phyloP scores from a whole-genome alignment of 129 eudicot genomes.

The Arctium minus region DNA sequence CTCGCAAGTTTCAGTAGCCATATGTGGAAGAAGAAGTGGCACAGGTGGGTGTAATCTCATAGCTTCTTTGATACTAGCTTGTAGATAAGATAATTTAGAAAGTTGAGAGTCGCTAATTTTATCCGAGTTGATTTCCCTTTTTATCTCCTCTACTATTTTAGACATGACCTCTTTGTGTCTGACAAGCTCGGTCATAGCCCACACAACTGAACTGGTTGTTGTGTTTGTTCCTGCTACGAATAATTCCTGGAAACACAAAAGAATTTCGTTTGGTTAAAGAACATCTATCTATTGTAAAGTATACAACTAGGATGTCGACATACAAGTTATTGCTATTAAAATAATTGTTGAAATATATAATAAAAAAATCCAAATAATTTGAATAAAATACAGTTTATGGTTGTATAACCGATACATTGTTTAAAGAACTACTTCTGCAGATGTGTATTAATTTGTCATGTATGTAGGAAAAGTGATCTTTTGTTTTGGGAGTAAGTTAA shows the following conservation, averaged over 20 bases:
- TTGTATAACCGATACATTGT: background rate
- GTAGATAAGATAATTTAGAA: slow-evolving; percentile 4
- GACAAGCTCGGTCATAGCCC: slow-evolving; percentile 20
- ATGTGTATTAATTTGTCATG: too few species aligned
- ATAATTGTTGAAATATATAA: background rate
- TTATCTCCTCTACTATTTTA: slow-evolving; percentile 7
- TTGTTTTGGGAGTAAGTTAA: background rate
- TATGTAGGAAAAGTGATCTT: too few species aligned
- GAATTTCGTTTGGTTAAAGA: background rate
- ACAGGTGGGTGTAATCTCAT: slow-evolving; percentile 20
- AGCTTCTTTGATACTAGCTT: slow-evolving; percentile 15
- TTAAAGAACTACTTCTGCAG: background rate
- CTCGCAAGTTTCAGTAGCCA: slow-evolving; percentile 1
- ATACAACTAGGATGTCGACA: background rate
- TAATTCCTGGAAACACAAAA: slow-evolving; percentile 7
- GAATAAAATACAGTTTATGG: background rate
- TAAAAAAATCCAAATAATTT: background rate
- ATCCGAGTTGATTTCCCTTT: background rate
- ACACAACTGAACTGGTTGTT: slow-evolving; percentile 7
- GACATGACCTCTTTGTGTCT: slow-evolving; percentile 4
- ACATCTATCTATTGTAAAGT: background rate
- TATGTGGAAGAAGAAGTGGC: slow-evolving; percentile 18
- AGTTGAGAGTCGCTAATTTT: background rate
- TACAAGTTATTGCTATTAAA: background rate
- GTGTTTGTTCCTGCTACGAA: slow-evolving; percentile 16